A percentile compares a stretch with the other conserved stretches of the same genome.
These are phyloP conservation scores for Metschnikowia sp. DNA, from an alignment of 805 yeast genomes.

Conservation along the genomic window DNA sequence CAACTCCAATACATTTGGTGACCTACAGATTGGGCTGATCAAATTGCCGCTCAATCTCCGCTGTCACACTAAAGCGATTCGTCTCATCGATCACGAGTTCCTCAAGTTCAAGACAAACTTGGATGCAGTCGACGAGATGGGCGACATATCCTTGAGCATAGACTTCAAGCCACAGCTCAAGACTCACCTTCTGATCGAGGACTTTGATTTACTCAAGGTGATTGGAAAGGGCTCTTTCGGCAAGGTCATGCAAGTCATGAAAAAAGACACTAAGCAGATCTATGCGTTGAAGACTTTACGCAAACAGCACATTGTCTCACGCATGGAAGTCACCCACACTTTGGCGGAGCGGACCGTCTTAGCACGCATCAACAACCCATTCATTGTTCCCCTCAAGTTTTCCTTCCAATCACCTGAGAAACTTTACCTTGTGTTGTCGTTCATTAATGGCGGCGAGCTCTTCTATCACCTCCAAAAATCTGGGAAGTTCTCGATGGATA, in stretches of 20 bases:
- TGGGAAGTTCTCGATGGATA: slow-evolving; percentile 81
- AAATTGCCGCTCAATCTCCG: slow-evolving; percentile 58
- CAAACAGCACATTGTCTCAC: slow-evolving; percentile 89
- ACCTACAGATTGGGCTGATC: slow-evolving; percentile 72
- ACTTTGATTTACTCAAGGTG: slow-evolving; percentile 88
- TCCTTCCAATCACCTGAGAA: slow-evolving; percentile 97
- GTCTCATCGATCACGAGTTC: slow-evolving; percentile 63
- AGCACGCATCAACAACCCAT: slow-evolving; percentile 90
- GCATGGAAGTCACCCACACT: slow-evolving; percentile 94
- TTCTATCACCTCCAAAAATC: slow-evolving; percentile 91
- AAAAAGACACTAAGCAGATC: slow-evolving; percentile 90
- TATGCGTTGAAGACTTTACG: slow-evolving; percentile 93
- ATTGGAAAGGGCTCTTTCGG: slow-evolving; percentile 98
- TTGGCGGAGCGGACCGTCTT: slow-evolving; percentile 93
- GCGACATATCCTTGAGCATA: slow-evolving; percentile 58
- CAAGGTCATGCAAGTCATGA: slow-evolving; percentile 97
- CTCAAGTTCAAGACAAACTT: slow-evolving; percentile 42
- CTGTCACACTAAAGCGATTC: slow-evolving; percentile 44
- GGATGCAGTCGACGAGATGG: slow-evolving; percentile 36
- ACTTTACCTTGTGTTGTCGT: slow-evolving; percentile 82
- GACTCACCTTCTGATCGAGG: slow-evolving; percentile 78
- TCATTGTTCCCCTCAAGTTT: slow-evolving; percentile 93
- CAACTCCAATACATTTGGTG: slow-evolving; percentile 47
- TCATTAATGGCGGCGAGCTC: slow-evolving; percentile 95
- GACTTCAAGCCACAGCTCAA: slow-evolving; percentile 63